Evolutionary conservation across 176 grass and related monocot genomes (phyloP), one percentile per base, ranked within the genome.

Genomic region (Thalia dealbata): DNA sequence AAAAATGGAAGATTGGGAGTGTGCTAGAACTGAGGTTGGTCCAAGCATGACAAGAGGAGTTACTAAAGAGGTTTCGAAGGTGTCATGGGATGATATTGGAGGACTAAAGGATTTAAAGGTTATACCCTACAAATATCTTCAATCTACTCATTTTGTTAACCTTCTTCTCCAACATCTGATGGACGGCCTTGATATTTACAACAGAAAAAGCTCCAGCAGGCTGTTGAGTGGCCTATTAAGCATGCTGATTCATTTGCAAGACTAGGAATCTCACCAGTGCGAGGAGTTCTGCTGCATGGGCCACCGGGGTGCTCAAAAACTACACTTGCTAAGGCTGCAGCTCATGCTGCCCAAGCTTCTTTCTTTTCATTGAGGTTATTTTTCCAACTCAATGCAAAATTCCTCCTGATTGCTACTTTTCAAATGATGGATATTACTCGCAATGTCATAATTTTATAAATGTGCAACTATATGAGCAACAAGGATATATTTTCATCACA

Each of bases 251-350:
- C 82, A 77, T 97, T 86, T 82, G 67, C 73, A 74, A 92, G 87
- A 80, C 75, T 97, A 76, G 87, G 90, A 30, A 97, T 97, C 81
- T 80, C 85, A 75, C 87, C 95, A 82, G 79, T 92, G 46, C 82
- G 85, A 65, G 95, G 89, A 63, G 83, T 97, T 70, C 89, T 97
- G 67, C 71, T 92, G 71, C 90, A 97, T 82, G 87, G 87, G 70
- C 95, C 90, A 1, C 95, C 90, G 52, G 95, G 90, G 32, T 97
- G 90, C 79, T 97, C 95, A 3, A 97, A 97, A 59, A 97, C 90
- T 63, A 88, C 89, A 48, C 87, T 92, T 65, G 89, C 87, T 10
- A 90, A 90, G 82, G 93, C 89, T 86, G 89, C 89, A 69, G 89
- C 89, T 18, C 71, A 84, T 88, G 93, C 93, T 35, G 78, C 93